A percentile compares a stretch with the other conserved stretches of the same genome.
These are phyloP conservation scores for Monosporozyma servazzii DNA, from an alignment of 805 yeast species.

Conservation along the genomic window DNA sequence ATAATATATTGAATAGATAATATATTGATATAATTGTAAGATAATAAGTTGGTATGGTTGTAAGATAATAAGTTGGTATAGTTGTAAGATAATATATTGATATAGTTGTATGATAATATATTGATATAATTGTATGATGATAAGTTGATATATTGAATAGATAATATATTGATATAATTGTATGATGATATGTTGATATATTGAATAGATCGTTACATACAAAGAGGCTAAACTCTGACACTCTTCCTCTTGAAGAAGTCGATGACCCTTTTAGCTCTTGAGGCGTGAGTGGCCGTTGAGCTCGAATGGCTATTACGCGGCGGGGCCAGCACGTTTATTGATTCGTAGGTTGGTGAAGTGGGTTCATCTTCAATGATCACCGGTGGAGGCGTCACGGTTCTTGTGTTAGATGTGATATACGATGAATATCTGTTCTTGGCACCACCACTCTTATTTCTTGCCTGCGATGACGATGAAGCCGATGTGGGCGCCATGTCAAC, in stretches of 20 bases:
- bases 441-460: not conserved
- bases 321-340: not conserved
- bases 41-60: too few species aligned
- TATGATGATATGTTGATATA: too few species aligned
- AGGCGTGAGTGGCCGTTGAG: slow-evolving; percentile 13
- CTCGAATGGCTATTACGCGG: not conserved
- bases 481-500: too few species aligned
- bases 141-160: too few species aligned
- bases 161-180: too few species aligned
- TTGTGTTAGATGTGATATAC: not conserved
- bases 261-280: slow-evolving; percentile 69
- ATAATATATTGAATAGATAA: too few species aligned
- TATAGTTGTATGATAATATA: too few species aligned
- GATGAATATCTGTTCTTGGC: not conserved
- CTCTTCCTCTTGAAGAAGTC: slow-evolving; percentile 69
- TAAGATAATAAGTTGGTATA: too few species aligned
- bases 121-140: too few species aligned
- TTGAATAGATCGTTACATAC: too few species aligned
- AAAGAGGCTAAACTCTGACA: slow-evolving; percentile 20
- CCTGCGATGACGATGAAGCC: not conserved
- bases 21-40: too few species aligned
- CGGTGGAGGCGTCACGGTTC: not conserved
- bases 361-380: not conserved
- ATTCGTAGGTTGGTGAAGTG: not conserved
- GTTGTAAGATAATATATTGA: too few species aligned